Conservation (phyloP, 2,329 filamentous ascomycete genomes). For the Daldinia sp. region DNA sequence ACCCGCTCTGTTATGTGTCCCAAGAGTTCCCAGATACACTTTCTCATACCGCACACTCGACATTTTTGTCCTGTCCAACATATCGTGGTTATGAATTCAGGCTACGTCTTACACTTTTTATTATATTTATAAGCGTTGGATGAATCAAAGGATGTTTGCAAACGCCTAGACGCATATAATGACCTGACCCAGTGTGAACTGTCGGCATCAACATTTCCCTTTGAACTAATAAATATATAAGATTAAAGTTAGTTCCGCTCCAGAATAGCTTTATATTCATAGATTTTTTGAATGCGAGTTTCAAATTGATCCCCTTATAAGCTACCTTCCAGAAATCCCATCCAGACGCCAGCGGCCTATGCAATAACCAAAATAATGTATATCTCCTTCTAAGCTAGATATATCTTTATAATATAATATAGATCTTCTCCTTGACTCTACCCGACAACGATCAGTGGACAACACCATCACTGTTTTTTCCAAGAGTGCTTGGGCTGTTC, state of each 20-base stretch:
- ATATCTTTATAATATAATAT: background rate
- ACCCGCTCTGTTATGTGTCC: no score
- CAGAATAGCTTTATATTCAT: constrained; percentile 14
- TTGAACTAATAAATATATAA: background rate
- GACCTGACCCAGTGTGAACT: no score
- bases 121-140: no score
- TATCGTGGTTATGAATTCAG: no score
- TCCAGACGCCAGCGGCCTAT: constrained; percentile 37
- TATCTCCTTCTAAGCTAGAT: constrained; percentile 13
- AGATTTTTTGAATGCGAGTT: constrained; percentile 4
- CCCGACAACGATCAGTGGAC: constrained; percentile 42
- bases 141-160: no score
- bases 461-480: constrained; percentile 59
- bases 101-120: no score
- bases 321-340: constrained; percentile 8
- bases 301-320: constrained; percentile 15
- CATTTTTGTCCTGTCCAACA: no score
- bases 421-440: background rate
- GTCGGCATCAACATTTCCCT: no score
- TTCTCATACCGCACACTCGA: no score
- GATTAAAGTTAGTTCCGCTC: background rate
- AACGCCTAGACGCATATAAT: no score
- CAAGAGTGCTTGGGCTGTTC: constrained; percentile 63
- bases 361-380: constrained; percentile 26
- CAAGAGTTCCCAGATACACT: no score